These are phyloP conservation scores for Scedosporium aurantiacum DNA, from an alignment of 2,329 filamentous ascomycete genomes.

Conservation along the genomic window DNA sequence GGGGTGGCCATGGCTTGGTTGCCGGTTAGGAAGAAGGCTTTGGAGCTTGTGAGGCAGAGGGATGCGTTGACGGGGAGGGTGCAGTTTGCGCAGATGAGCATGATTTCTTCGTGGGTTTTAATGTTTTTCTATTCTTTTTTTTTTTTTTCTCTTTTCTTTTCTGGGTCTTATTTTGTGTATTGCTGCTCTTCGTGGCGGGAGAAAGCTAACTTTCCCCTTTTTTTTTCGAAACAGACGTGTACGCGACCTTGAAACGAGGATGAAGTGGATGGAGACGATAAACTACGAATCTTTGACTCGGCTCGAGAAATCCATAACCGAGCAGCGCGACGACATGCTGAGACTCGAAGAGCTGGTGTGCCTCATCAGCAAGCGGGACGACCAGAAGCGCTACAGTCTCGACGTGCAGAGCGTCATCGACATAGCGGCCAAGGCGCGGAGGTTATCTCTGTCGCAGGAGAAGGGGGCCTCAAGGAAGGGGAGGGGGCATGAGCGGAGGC, in stretches of 20 bases:
- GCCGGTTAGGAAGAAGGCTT: slow-evolving; percentile 28
- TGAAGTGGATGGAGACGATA: slow-evolving; percentile 18
- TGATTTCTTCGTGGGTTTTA: slow-evolving; percentile 28
- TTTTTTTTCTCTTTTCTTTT: not conserved
- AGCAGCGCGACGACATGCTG: slow-evolving; percentile 18
- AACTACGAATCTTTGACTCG: slow-evolving; percentile 17
- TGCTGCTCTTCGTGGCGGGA: not conserved
- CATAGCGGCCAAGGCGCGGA: slow-evolving; percentile 7
- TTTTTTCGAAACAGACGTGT: slow-evolving; percentile 16
- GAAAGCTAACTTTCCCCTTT: not conserved
- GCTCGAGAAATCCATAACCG: slow-evolving; percentile 15
- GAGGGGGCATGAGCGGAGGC: slow-evolving; percentile 6
- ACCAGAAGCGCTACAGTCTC: slow-evolving; percentile 11
- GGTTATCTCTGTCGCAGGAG: slow-evolving; percentile 7
- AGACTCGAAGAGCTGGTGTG: slow-evolving; percentile 17
- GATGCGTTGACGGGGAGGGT: slow-evolving; percentile 32
- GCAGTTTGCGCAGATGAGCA: slow-evolving; percentile 36
- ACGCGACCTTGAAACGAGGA: slow-evolving; percentile 22
- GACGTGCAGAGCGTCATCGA: slow-evolving; percentile 7
- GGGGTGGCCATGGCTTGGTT: slow-evolving; percentile 34
- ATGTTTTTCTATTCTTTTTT: not conserved
- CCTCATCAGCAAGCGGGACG: slow-evolving; percentile 14
- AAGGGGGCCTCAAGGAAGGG: slow-evolving; percentile 5
- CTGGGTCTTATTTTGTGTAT: too few species aligned
- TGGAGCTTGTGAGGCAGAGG: slow-evolving; percentile 34